Percentiles rank a stretch among this genome's conserved stretches.
phyloP scores from a whole-genome alignment of 805 yeast species.

The Cyberlindnera xylosilytica region DNA sequence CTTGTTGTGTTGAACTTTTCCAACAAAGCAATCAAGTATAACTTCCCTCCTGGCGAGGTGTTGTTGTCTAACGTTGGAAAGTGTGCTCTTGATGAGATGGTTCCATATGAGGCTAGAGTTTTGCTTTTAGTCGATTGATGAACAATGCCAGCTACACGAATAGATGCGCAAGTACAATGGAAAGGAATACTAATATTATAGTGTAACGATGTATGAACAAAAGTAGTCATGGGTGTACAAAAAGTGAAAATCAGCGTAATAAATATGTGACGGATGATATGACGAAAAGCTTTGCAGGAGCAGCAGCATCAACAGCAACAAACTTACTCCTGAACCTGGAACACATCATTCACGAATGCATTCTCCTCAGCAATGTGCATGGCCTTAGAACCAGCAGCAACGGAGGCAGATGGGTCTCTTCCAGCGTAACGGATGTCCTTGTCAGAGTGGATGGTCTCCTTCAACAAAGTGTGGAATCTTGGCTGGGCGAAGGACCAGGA shows the following conservation, averaged over 20 bases:
- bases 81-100: too few species aligned
- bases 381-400: constrained; percentile 94
- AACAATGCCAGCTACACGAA: too few species aligned
- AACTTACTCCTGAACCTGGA: constrained; percentile 32
- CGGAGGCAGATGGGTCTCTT: constrained; percentile 96
- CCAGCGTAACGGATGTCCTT: constrained; percentile 80
- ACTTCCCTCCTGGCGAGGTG: constrained; percentile 32
- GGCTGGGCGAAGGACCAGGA: constrained; percentile 78
- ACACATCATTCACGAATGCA: constrained; percentile 77
- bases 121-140: too few species aligned
- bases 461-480: constrained; percentile 73
- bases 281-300: too few species aligned
- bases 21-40: constrained; percentile 31
- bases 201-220: too few species aligned
- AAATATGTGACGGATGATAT: too few species aligned
- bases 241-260: too few species aligned
- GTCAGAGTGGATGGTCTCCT: constrained; percentile 68
- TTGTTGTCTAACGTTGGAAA: constrained; percentile 33
- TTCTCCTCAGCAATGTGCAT: constrained; percentile 88
- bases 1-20: constrained; percentile 44
- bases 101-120: too few species aligned
- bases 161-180: too few species aligned
- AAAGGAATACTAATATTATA: too few species aligned
- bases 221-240: too few species aligned
- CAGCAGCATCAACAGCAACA: too few species aligned